Evolutionary conservation across 2,329 filamentous ascomycete genomes (phyloP).

Genomic region (Trichoderma breve): DNA sequence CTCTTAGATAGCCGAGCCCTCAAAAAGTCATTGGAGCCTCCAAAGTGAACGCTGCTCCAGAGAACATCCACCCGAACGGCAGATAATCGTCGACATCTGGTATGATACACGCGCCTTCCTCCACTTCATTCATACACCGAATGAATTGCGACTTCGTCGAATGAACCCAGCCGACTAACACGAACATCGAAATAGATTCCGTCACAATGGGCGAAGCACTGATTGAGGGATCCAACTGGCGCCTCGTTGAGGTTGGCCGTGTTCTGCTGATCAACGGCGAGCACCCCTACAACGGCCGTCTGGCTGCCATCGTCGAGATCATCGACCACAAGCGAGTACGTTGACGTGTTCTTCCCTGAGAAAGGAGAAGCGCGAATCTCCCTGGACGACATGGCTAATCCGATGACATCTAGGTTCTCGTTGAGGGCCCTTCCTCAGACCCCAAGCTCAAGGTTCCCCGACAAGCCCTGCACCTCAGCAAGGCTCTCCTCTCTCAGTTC

Average conservation of each 20-base stretch:
- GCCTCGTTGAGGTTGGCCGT: slow-evolving; percentile 97
- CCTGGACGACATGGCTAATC: slow-evolving; percentile 26
- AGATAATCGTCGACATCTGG: slow-evolving; percentile 41
- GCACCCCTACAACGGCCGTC: slow-evolving; percentile 77
- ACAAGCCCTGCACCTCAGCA: slow-evolving; percentile 78
- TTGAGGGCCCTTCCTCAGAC: slow-evolving; percentile 89
- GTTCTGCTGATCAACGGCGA: slow-evolving; percentile 83
- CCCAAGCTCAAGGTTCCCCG: slow-evolving; percentile 78
- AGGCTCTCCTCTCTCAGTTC: slow-evolving; percentile 86
- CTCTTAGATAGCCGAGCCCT: slow-evolving; percentile 36
- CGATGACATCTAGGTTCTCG: slow-evolving; percentile 67
- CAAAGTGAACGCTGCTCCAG: slow-evolving; percentile 37
- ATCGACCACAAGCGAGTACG: slow-evolving; percentile 99
- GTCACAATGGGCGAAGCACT: slow-evolving; percentile 79
- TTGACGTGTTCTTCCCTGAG: slow-evolving; percentile 34
- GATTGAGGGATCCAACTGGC: slow-evolving; percentile 82
- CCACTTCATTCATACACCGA: slow-evolving; percentile 25
- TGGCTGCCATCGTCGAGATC: slow-evolving; percentile 96
- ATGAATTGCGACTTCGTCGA: slow-evolving; percentile 7
- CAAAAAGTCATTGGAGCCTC: slow-evolving; percentile 43
- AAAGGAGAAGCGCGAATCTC: neutral
- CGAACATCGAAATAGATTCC: slow-evolving; percentile 33
- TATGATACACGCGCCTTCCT: slow-evolving; percentile 35
- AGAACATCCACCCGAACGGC: slow-evolving; percentile 39
- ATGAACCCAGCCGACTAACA: slow-evolving; percentile 35